These are phyloP conservation scores for Backusella macrospora DNA, from an alignment of 192 early-diverging fungal genomes.

Conservation along the genomic window DNA sequence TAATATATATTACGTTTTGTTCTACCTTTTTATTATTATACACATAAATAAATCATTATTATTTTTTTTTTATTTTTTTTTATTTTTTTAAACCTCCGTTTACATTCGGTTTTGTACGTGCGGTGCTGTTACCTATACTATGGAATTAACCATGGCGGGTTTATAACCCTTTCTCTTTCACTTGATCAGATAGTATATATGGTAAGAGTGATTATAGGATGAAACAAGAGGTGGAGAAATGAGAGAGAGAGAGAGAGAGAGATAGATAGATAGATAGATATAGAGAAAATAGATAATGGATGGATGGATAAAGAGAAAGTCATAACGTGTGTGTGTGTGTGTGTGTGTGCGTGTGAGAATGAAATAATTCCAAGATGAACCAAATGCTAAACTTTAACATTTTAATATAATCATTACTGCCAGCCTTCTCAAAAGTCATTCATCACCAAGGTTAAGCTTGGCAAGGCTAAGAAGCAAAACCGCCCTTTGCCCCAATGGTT, in stretches of 20 bases:
- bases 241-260: conserved; percentile 13
- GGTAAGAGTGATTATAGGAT: conserved; percentile 13
- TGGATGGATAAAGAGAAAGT: neutral
- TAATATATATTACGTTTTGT: conserved; percentile 1
- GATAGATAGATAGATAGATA: conserved; percentile 29
- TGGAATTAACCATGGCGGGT: neutral
- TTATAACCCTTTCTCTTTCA: conserved; percentile 30
- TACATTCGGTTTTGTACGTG: no score
- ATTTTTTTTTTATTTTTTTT: no score
- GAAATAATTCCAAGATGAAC: conserved; percentile 22
- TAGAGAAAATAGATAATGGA: no score
- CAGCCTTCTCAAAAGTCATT: conserved; percentile 99
- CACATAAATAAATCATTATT: no score
- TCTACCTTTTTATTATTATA: no score
- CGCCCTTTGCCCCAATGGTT: conserved; percentile 98
- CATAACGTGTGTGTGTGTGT: conserved; percentile 10
- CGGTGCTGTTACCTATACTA: neutral
- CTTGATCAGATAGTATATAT: conserved; percentile 29
- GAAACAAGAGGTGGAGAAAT: conserved; percentile 1
- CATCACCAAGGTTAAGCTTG: conserved; percentile 95
- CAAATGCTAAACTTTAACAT: conserved; percentile 12
- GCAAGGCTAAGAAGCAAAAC: conserved; percentile 99
- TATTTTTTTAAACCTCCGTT: no score
- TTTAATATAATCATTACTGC: conserved; percentile 10
- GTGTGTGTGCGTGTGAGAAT: conserved; percentile 22